These are phyloP conservation scores for Aspergillus felis DNA, from an alignment of 2,329 filamentous ascomycete species.

Conservation along the genomic window DNA sequence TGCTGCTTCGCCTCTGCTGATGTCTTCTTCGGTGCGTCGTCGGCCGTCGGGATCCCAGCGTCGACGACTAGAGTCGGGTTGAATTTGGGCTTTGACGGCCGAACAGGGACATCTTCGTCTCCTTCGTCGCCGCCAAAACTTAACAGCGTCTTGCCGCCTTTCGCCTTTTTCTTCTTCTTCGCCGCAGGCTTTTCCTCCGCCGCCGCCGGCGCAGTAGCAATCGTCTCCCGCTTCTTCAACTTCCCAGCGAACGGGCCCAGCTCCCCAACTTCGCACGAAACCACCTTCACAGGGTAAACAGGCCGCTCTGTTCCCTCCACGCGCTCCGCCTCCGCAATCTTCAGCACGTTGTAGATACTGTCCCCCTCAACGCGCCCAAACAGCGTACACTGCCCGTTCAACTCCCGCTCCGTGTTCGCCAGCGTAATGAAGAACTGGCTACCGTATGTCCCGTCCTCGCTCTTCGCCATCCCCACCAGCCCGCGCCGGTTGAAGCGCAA, in stretches of 20 bases:
- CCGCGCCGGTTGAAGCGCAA: slow-evolving; percentile 91
- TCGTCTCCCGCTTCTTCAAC: slow-evolving; percentile 40
- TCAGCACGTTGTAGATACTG: slow-evolving; percentile 92
- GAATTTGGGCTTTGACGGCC: slow-evolving; percentile 45
- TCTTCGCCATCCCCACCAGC: slow-evolving; percentile 91
- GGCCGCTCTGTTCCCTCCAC: slow-evolving; percentile 76
- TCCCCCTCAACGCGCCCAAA: slow-evolving; percentile 91
- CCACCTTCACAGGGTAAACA: slow-evolving; percentile 77
- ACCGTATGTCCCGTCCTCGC: slow-evolving; percentile 69
- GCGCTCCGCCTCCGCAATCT: slow-evolving; percentile 85
- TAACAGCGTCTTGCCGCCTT: slow-evolving; percentile 3
- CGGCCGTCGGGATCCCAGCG: slow-evolving; percentile 16
- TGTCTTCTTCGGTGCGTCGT: slow-evolving; percentile 12
- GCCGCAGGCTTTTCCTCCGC: slow-evolving; percentile 25
- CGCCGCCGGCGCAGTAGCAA: slow-evolving; percentile 22
- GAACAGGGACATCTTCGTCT: slow-evolving; percentile 33
- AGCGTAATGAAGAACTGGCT: slow-evolving; percentile 98
- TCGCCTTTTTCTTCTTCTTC: slow-evolving; percentile 27
- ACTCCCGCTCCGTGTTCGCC: slow-evolving; percentile 71
- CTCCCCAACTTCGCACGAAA: slow-evolving; percentile 43
- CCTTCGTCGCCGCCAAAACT: slow-evolving; percentile 27
- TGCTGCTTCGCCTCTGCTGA: slow-evolving; percentile 10
- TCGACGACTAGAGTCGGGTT: slow-evolving; percentile 44
- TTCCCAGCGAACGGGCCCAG: slow-evolving; percentile 44
- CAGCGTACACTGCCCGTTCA: slow-evolving; percentile 86